phyloP scores from a whole-genome alignment of 139 green algal species.

The Pleodorina starrii region DNA sequence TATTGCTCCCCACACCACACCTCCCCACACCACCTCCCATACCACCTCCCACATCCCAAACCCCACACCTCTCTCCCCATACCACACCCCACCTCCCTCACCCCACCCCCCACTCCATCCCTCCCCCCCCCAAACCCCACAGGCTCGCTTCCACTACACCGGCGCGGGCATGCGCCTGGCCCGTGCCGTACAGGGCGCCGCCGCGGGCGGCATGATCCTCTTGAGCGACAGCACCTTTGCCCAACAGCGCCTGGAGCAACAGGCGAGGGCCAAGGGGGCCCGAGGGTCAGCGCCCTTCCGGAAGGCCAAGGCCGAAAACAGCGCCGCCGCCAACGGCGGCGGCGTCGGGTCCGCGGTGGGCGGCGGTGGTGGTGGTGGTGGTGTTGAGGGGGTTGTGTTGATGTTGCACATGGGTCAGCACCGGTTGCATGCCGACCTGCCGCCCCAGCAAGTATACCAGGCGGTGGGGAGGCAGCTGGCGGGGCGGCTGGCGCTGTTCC shows the following conservation, averaged over 20 bases:
- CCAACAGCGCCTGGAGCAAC: background rate
- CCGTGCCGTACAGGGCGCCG: constrained; percentile 10
- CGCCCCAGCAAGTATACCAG: constrained; percentile 34
- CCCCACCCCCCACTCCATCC: no score
- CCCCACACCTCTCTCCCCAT: no score
- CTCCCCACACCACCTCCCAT: no score
- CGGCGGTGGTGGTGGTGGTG: background rate
- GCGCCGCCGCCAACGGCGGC: no score
- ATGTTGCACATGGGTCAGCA: constrained; percentile 43
- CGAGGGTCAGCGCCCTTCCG: background rate
- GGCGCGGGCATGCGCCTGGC: constrained; percentile 7
- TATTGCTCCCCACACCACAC: no score
- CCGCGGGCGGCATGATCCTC: constrained; percentile 22
- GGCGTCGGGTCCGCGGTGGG: no score
- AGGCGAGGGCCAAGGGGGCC: no score
- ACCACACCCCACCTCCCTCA: background rate
- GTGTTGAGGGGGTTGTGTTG: background rate
- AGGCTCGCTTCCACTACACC: background rate
- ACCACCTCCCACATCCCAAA: no score
- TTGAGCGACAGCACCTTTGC: constrained; percentile 30
- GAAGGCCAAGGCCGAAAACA: no score
- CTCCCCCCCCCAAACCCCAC: background rate
- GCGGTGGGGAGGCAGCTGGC: background rate
- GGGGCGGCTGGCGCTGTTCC: constrained; percentile 22
- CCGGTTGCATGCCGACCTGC: background rate